Evolutionary conservation across 352 stramenopile species (phyloP).

Genomic region (Pythium coloratum): DNA sequence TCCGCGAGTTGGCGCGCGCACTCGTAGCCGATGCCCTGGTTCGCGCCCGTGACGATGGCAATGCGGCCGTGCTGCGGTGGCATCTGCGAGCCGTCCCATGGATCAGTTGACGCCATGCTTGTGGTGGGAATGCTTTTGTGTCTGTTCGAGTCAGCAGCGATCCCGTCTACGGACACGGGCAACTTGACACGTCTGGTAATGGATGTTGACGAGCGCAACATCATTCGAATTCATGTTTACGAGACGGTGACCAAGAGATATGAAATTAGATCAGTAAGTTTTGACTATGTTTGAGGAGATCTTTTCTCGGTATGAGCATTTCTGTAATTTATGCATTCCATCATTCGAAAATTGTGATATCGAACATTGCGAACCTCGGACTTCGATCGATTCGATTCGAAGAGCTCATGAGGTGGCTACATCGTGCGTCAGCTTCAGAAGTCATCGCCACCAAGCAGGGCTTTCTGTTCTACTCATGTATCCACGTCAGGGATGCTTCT

Average conservation of each 20-base stretch:
- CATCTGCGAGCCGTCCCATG: conserved; percentile 23
- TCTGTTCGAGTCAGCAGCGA: background rate
- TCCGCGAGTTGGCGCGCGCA: conserved; percentile 43
- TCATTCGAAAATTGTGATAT: background rate
- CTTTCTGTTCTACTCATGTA: background rate
- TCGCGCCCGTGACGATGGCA: conserved; percentile 62
- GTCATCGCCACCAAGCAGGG: background rate
- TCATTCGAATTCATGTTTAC: background rate
- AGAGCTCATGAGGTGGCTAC: background rate
- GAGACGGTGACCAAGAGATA: too few species aligned
- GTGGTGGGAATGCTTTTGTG: background rate
- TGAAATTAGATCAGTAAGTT: too few species aligned
- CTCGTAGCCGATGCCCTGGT: conserved; percentile 64
- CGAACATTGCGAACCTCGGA: background rate
- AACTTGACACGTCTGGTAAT: too few species aligned
- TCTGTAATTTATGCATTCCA: too few species aligned
- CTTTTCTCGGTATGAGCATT: too few species aligned
- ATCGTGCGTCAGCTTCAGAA: background rate
- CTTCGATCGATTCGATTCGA: background rate
- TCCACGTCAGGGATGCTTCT: background rate
- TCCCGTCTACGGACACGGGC: background rate
- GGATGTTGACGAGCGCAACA: background rate
- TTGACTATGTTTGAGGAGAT: too few species aligned
- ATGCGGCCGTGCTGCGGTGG: conserved; percentile 32
- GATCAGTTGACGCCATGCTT: background rate